A percentile compares a stretch with the other conserved stretches of the same genome.
Evolutionary conservation across 75 land plant genomes (phyloP).

Genomic region (Pinus tabuliformis): DNA sequence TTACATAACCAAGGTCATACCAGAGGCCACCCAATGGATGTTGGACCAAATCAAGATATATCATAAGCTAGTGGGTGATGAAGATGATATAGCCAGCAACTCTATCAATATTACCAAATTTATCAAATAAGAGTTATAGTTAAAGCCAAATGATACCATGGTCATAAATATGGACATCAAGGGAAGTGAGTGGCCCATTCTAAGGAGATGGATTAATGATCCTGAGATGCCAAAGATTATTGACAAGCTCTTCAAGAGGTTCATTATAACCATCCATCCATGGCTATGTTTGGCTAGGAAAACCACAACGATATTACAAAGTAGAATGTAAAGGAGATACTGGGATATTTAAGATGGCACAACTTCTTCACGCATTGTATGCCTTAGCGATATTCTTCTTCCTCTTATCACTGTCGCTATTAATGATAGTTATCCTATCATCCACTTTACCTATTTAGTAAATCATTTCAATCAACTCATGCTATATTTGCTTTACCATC

Average conservation of each 20-base stretch:
- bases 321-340: no score
- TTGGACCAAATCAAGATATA: neutral
- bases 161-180: neutral
- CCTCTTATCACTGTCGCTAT: no score
- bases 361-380: no score
- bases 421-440: no score
- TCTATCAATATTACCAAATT: neutral
- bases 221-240: constrained; percentile 27
- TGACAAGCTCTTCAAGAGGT: constrained; percentile 44
- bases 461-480: no score
- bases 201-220: constrained; percentile 21
- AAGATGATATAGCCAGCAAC: neutral
- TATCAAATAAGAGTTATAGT: neutral
- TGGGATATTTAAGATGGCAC: no score
- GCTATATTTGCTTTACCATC: no score
- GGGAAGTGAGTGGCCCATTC: constrained; percentile 14
- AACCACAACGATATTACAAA: no score
- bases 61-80: neutral
- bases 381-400: no score
- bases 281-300: neutral
- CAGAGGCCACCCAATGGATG: neutral
- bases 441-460: no score
- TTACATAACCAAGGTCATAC: neutral
- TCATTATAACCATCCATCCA: constrained; percentile 24
- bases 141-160: constrained; percentile 13